Evolutionary conservation across 169 alveolate genomes (phyloP).

Genomic region (Plasmodium billcollinsi): DNA sequence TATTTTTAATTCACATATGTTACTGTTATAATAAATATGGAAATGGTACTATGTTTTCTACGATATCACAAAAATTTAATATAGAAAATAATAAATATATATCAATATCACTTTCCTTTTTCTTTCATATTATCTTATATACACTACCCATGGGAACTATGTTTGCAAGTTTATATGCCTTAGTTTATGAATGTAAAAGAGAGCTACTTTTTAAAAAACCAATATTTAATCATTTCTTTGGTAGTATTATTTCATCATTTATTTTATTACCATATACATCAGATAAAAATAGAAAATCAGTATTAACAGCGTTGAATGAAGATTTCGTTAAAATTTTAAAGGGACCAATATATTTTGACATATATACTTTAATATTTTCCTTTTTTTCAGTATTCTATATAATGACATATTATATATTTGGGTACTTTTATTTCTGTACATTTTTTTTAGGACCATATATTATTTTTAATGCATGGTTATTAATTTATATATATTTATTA

Average conservation of each 20-base stretch:
- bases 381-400: slow-evolving; percentile 45
- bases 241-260: slow-evolving; percentile 65
- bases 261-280: slow-evolving; percentile 62
- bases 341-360: slow-evolving; percentile 71
- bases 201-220: slow-evolving; percentile 47
- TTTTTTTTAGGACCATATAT: slow-evolving; percentile 64
- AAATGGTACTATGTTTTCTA: slow-evolving; percentile 68
- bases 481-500: slow-evolving; percentile 50
- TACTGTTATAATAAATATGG: slow-evolving; percentile 76
- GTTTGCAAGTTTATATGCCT: slow-evolving; percentile 68
- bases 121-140: slow-evolving; percentile 70
- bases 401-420: slow-evolving; percentile 32
- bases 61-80: slow-evolving; percentile 30
- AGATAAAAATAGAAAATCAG: slow-evolving; percentile 53
- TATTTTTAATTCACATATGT: slow-evolving; percentile 53
- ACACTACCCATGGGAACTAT: slow-evolving; percentile 75
- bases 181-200: slow-evolving; percentile 67
- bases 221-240: slow-evolving; percentile 47
- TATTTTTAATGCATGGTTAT: slow-evolving; percentile 65
- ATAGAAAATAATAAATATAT: slow-evolving; percentile 7
- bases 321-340: slow-evolving; percentile 67
- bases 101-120: slow-evolving; percentile 11
- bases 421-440: slow-evolving; percentile 49
- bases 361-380: slow-evolving; percentile 50
- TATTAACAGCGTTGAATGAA: slow-evolving; percentile 47